Evolutionary conservation across 192 early-diverging fungal genomes (phyloP).

Genomic region (Kappamyces sp.): DNA sequence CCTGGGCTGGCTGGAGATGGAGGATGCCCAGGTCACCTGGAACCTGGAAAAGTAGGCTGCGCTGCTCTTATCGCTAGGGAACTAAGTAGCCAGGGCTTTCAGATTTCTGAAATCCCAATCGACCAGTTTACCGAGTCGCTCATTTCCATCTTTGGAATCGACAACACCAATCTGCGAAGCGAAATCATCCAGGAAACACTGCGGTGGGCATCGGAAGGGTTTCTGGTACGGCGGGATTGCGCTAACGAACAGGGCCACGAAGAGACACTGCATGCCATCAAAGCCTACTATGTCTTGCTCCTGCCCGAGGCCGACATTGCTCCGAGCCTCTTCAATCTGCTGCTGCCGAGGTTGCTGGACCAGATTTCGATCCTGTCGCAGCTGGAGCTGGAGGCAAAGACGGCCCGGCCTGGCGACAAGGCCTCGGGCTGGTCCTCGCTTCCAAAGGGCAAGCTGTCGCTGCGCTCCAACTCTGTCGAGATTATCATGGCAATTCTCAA

Average conservation of each 20-base stretch:
- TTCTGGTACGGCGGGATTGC: slow-evolving; percentile 23
- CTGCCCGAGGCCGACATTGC: slow-evolving; percentile 18
- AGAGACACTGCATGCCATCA: slow-evolving; percentile 21
- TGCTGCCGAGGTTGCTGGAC: slow-evolving; percentile 27
- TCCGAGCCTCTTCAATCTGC: slow-evolving; percentile 15
- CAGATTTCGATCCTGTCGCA: slow-evolving; percentile 23
- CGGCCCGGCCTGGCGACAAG: background rate
- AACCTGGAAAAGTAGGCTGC: slow-evolving; percentile 19
- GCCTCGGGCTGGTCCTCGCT: slow-evolving; percentile 11
- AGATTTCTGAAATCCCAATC: slow-evolving; percentile 24
- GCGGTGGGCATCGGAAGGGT: slow-evolving; percentile 34
- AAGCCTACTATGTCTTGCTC: slow-evolving; percentile 25
- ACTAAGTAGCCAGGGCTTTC: slow-evolving; percentile 11
- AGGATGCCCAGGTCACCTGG: slow-evolving; percentile 22
- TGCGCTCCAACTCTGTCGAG: slow-evolving; percentile 14
- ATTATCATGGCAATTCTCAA: slow-evolving; percentile 22
- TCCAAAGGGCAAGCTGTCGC: slow-evolving; percentile 8
- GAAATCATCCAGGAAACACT: slow-evolving; percentile 31
- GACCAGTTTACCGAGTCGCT: slow-evolving; percentile 26
- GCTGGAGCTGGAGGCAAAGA: slow-evolving; percentile 17
- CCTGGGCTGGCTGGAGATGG: slow-evolving; percentile 24
- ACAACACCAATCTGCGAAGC: slow-evolving; percentile 18
- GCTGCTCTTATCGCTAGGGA: background rate
- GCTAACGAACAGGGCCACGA: slow-evolving; percentile 20
- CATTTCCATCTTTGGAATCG: slow-evolving; percentile 29